Evolutionary conservation across 208 protist species (phyloP).

Genomic region (Angomonas ambiguus): DNA sequence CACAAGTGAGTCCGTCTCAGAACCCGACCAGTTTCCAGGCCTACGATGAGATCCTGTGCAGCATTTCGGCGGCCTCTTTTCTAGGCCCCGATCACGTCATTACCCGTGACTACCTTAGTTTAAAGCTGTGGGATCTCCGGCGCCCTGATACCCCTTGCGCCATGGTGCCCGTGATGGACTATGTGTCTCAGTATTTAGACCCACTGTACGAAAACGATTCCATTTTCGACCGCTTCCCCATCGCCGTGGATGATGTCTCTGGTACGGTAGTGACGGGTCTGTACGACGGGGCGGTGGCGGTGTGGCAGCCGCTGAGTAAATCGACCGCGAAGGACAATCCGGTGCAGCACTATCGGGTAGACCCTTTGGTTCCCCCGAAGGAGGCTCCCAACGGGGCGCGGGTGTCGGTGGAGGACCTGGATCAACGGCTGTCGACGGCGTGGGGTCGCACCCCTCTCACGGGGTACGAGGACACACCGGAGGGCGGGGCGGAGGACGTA

Average conservation of each 20-base stretch:
- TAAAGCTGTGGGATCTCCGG: conserved; percentile 86
- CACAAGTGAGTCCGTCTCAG: conserved; percentile 46
- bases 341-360: conserved; percentile 63
- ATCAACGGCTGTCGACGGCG: conserved; percentile 31
- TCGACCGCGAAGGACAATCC: conserved; percentile 19
- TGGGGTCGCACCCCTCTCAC: conserved; percentile 20
- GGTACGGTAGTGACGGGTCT: conserved; percentile 77
- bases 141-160: conserved; percentile 46
- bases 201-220: conserved; percentile 72
- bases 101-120: conserved; percentile 79
- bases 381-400: conserved; percentile 17
- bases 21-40: conserved; percentile 45
- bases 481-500: conserved; percentile 8
- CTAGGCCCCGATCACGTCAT: conserved; percentile 74
- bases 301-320: conserved; percentile 75
- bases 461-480: not conserved
- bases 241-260: conserved; percentile 73
- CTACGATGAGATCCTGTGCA: conserved; percentile 84
- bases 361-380: conserved; percentile 34
- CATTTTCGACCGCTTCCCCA: conserved; percentile 84
- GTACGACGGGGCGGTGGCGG: conserved; percentile 78
- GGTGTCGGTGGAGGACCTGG: conserved; percentile 45
- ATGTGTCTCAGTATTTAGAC: conserved; percentile 66
- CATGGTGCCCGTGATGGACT: conserved; percentile 67
- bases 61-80: conserved; percentile 79